Conservation (phyloP, 257 asterid species). For the Capsicum pubescens region DNA sequence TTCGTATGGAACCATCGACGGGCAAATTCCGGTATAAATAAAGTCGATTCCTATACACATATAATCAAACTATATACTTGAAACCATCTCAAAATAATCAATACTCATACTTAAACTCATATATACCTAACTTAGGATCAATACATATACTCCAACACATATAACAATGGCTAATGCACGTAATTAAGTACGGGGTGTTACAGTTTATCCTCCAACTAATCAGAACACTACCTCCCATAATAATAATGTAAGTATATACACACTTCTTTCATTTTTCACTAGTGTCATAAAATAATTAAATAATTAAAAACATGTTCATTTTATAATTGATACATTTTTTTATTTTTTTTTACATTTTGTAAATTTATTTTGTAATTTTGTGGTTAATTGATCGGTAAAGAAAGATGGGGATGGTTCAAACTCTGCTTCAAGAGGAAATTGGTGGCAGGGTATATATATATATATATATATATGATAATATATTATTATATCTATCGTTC, state of each 20-base stretch:
- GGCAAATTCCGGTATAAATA: no score
- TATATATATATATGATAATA: neutral
- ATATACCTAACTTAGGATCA: no score
- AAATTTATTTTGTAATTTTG: neutral
- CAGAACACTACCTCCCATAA: neutral
- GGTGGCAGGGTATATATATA: conserved; percentile 75
- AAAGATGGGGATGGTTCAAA: conserved; percentile 43
- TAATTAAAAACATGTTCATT: neutral
- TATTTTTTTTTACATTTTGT: neutral
- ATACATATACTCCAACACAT: no score
- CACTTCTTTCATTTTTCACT: neutral
- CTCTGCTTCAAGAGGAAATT: conserved; percentile 79
- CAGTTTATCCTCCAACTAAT: neutral
- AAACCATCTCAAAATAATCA: no score
- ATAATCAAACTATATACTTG: no score
- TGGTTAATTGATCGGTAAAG: conserved; percentile 42
- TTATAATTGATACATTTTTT: neutral
- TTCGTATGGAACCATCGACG: no score
- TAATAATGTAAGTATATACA: neutral
- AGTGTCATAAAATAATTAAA: neutral
- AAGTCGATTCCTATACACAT: no score
- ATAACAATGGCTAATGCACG: no score
- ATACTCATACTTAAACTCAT: no score
- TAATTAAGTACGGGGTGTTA: no score
- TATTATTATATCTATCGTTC: neutral